A percentile compares a stretch with the other conserved stretches of the same genome.
Evolutionary conservation across 768 basidiomycete species (phyloP).

Genomic region (Filobasidium floriforme): DNA sequence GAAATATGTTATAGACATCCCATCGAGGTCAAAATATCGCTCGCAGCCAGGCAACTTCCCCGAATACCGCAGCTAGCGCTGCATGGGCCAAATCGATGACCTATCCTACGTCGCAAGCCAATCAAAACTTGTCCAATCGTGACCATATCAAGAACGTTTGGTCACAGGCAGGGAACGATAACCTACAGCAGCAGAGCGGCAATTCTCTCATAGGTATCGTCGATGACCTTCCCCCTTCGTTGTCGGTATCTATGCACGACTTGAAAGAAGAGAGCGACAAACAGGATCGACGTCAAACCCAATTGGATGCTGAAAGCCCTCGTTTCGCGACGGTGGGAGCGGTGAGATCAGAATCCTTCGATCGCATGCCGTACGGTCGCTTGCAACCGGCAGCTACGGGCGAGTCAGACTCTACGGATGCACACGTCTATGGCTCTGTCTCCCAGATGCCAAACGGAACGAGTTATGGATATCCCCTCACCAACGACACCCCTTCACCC

Average conservation of each 20-base stretch:
- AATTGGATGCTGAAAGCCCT: constrained; percentile 15
- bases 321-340: constrained; percentile 12
- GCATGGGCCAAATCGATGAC: constrained; percentile 28
- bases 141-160: constrained; percentile 39
- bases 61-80: constrained; percentile 19
- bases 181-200: neutral
- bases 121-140: constrained; percentile 21
- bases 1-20: neutral
- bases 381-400: neutral
- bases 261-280: neutral
- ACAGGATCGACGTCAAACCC: neutral
- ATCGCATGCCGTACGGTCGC: neutral
- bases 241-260: constrained; percentile 16
- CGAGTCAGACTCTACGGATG: neutral
- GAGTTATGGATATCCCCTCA: neutral
- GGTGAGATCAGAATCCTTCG: neutral
- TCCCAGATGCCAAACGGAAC: neutral
- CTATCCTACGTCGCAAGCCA: constrained; percentile 28
- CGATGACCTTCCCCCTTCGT: constrained; percentile 10
- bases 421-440: neutral
- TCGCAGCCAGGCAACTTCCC: constrained; percentile 22
- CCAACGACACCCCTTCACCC: neutral
- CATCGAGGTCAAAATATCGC: constrained; percentile 10
- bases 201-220: constrained; percentile 5
- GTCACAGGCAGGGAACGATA: constrained; percentile 25